Percentiles rank a stretch among this genome's conserved stretches.
phyloP scores from a whole-genome alignment of 306 rosid genomes.

The Herpetospermum pedunculosum region DNA sequence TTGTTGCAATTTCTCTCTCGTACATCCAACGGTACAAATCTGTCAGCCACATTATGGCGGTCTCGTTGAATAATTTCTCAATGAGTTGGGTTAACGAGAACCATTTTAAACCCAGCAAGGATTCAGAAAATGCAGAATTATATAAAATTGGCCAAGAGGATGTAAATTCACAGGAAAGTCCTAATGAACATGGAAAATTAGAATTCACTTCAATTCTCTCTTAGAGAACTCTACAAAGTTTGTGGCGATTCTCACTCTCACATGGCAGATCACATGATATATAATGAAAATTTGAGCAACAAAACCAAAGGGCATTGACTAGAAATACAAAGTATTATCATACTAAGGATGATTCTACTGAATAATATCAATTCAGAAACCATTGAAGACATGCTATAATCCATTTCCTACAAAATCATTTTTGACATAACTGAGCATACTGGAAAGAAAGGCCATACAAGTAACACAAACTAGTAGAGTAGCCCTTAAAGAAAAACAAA shows the following conservation, averaged over 20 bases:
- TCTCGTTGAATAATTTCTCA: too few species aligned
- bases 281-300: background rate
- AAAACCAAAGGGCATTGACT: background rate
- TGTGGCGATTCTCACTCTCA: background rate
- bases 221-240: background rate
- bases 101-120: background rate
- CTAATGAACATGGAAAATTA: background rate
- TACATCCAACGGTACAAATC: too few species aligned
- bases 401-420: background rate
- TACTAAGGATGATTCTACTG: background rate
- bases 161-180: background rate
- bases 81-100: background rate
- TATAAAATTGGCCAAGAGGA: background rate
- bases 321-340: background rate
- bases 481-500: background rate
- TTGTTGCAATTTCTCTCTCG: too few species aligned
- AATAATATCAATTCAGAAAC: background rate
- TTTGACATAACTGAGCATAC: background rate
- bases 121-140: background rate
- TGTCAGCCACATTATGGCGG: too few species aligned
- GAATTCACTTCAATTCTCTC: background rate
- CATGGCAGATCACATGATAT: background rate
- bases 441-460: background rate
- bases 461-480: background rate
- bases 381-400: background rate